Conservation (phyloP, 202 grass and related monocot genomes). For the Bolboschoenoplectus hybrid region DNA sequence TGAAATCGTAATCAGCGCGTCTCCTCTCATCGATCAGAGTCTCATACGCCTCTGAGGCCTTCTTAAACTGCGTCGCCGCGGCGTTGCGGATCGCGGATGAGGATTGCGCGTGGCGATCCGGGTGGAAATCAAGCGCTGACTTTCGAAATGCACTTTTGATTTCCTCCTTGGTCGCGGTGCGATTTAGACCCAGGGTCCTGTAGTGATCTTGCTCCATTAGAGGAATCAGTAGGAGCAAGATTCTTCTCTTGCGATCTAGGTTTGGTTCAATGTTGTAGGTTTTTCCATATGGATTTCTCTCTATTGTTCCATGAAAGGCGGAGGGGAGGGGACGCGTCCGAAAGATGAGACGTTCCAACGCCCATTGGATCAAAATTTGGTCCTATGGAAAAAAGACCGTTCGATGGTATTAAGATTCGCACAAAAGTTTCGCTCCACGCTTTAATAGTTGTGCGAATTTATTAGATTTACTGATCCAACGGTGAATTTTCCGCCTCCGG, state of each 20-base stretch:
- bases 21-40: slow-evolving; percentile 23
- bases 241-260: background rate
- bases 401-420: no score
- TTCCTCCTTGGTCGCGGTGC: slow-evolving; percentile 26
- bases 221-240: background rate
- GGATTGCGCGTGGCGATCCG: slow-evolving; percentile 31
- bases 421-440: no score
- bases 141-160: slow-evolving; percentile 26
- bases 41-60: slow-evolving; percentile 32
- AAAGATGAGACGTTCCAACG: no score
- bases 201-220: slow-evolving; percentile 39
- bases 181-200: slow-evolving; percentile 21
- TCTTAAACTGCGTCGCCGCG: slow-evolving; percentile 21
- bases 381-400: no score
- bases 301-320: background rate
- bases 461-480: no score
- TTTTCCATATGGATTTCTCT: background rate
- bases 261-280: background rate
- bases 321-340: background rate
- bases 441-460: no score
- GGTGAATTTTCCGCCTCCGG: no score
- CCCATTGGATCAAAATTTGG: no score
- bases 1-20: slow-evolving; percentile 28
- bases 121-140: slow-evolving; percentile 29
- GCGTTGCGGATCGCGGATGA: background rate